A percentile compares a stretch with the other conserved stretches of the same genome.
Conservation (phyloP, 257 asterid genomes). For the Cynanchum wilfordii region DNA sequence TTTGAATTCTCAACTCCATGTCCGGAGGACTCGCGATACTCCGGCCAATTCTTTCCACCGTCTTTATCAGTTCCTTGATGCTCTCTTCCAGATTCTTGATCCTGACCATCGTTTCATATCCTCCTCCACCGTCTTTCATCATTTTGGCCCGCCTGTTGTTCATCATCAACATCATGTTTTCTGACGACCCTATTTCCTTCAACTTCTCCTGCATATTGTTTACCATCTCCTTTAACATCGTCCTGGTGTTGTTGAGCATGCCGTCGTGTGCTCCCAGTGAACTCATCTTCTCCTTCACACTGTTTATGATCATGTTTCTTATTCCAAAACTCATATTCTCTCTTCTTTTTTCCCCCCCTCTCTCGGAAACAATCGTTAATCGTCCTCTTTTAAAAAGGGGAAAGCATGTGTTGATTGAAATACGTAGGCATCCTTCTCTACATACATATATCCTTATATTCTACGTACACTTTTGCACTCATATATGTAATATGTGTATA, state of each 20-base stretch:
- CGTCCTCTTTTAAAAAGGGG: too few species aligned
- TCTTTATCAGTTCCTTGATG: constrained; percentile 15
- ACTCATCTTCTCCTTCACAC: constrained; percentile 2
- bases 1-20: constrained; percentile 10
- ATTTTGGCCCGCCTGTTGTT: background rate
- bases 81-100: constrained; percentile 21
- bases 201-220: constrained; percentile 1
- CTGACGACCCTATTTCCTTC: constrained; percentile 1
- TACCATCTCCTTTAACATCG: background rate
- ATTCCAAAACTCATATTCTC: background rate
- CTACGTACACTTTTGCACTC: too few species aligned
- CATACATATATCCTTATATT: too few species aligned
- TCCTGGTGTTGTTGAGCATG: background rate
- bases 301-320: background rate
- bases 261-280: background rate
- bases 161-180: constrained; percentile 26
- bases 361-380: too few species aligned
- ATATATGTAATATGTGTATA: too few species aligned
- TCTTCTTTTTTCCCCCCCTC: background rate
- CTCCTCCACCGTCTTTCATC: background rate
- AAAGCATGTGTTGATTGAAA: too few species aligned
- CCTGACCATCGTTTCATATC: background rate
- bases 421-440: too few species aligned
- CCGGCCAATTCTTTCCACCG: background rate
- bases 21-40: background rate